Evolutionary conservation across 208 protist species (phyloP), one percentile per base, ranked within the genome.

Genomic region (Trypanosoma brucei): DNA sequence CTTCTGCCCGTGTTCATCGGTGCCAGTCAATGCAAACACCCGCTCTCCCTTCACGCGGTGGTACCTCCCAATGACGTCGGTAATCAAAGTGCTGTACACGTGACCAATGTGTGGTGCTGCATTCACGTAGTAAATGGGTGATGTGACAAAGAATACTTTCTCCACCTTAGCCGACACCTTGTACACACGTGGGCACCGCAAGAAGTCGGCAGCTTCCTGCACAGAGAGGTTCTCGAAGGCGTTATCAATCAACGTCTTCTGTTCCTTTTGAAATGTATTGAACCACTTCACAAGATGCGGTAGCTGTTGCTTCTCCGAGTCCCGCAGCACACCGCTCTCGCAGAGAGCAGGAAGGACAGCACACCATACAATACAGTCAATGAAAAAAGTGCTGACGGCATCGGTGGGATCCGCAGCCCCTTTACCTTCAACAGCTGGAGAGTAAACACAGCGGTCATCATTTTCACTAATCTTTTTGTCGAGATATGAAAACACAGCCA

Each of bases 1-100:
- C 83, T 99, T 99, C 55, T 93, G 86, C 13, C 98, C 98, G 77
- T 99, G 98, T 78, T 99, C 98, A 75, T 99, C 98, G 1, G 97
- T 99, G 42, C 98, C 98, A 5, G 97, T 99, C 65, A 94, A 80
- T 36, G 98, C 95, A 55, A 96, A 92, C 11, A 96, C 88, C 22
- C 84, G 49, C 63, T 92, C 79, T 4, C 94, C 94, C 37, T 90
- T 84, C 33, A 94, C 70, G 14, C 78, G 82, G 69, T 96, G 86
- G 68, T 95, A 97, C 46, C 92, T 83, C 11, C 82, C 87, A 65
- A 95, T 81, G 6, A 90, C 82, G 74, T 97, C 92, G 49, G 78
- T 88, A 64, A 97, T 89, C 46, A 97, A 82, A 30, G 85, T 92
- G 34, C 68, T 84, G 75, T 96, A 97, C 44, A 94, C 92, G 68